A percentile compares a stretch with the other conserved stretches of the same genome.
These are phyloP conservation scores for Sherardia arvensis DNA, from an alignment of 257 asterid genomes.

Conservation along the genomic window DNA sequence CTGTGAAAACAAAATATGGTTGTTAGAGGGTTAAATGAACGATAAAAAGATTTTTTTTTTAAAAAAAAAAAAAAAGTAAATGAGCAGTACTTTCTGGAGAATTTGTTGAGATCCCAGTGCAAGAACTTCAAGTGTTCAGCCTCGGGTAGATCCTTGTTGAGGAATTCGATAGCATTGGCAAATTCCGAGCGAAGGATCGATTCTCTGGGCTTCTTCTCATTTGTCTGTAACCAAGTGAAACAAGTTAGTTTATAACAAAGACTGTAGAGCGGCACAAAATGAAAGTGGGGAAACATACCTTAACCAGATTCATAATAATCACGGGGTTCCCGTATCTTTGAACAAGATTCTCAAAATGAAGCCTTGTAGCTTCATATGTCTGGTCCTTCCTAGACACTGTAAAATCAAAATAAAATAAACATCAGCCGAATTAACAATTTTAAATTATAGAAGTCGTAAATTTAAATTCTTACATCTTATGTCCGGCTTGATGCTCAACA, in stretches of 20 bases:
- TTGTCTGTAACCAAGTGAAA: slow-evolving; percentile 37
- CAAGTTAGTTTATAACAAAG: neutral
- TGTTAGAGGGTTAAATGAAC: neutral
- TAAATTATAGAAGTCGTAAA: slow-evolving; percentile 8
- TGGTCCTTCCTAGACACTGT: slow-evolving; percentile 77
- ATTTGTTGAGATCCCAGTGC: slow-evolving; percentile 88
- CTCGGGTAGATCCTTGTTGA: slow-evolving; percentile 56
- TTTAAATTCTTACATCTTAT: slow-evolving; percentile 53
- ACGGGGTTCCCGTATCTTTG: slow-evolving; percentile 92
- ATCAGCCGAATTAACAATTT: slow-evolving; percentile 9
- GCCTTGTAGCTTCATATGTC: slow-evolving; percentile 73
- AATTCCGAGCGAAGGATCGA: slow-evolving; percentile 76
- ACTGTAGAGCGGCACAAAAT: neutral
- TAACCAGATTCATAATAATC: slow-evolving; percentile 76
- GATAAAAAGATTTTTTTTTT: too few relatives aligned
- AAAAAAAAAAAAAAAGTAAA: neutral
- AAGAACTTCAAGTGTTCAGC: slow-evolving; percentile 74
- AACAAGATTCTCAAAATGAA: slow-evolving; percentile 80
- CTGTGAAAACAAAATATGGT: slow-evolving; percentile 23
- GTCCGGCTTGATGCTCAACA: slow-evolving; percentile 76
- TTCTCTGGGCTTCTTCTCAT: slow-evolving; percentile 94
- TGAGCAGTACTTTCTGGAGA: slow-evolving; percentile 52
- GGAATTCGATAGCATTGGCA: slow-evolving; percentile 66
- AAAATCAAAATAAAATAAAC: slow-evolving; percentile 14
- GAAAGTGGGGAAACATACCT: slow-evolving; percentile 38